Conservation (phyloP, 176 grass and related monocot species). For the Panicum miliaceum region DNA sequence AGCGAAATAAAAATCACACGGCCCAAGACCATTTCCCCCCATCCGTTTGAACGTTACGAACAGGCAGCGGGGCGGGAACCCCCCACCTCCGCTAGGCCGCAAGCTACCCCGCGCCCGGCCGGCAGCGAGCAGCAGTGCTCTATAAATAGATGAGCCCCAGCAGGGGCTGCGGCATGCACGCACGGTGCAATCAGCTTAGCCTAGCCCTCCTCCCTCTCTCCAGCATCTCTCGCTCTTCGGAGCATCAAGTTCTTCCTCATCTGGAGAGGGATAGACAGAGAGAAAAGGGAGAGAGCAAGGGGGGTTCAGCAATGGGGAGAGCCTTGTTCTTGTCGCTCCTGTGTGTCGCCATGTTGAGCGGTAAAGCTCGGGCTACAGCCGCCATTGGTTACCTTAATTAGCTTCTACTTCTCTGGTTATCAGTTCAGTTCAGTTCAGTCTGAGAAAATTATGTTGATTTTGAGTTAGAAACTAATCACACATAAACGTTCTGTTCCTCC, state of each 20-base stretch:
- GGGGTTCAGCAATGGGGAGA: slow-evolving; percentile 31
- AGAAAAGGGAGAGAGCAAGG: background rate
- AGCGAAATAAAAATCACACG: background rate
- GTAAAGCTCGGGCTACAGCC: background rate
- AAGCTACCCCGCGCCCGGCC: background rate
- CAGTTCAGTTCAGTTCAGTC: background rate
- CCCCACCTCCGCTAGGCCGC: background rate
- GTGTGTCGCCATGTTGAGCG: slow-evolving; percentile 29
- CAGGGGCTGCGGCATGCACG: slow-evolving; percentile 45
- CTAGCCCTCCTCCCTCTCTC: background rate
- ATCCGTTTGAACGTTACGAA: slow-evolving; percentile 29
- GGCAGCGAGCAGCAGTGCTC: background rate
- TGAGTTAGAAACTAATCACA: background rate
- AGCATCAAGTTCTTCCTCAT: background rate
- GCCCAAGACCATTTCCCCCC: background rate
- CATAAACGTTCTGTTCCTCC: no score
- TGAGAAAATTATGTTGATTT: no score
- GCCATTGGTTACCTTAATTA: background rate
- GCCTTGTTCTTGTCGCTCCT: slow-evolving; percentile 3
- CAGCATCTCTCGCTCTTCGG: background rate
- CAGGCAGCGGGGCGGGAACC: slow-evolving; percentile 28
- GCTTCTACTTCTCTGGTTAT: no score
- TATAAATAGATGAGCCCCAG: slow-evolving; percentile 49
- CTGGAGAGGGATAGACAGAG: background rate
- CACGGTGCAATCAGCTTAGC: slow-evolving; percentile 42